Evolutionary conservation across 306 rosid species (phyloP).

Genomic region (Lupinus albus): DNA sequence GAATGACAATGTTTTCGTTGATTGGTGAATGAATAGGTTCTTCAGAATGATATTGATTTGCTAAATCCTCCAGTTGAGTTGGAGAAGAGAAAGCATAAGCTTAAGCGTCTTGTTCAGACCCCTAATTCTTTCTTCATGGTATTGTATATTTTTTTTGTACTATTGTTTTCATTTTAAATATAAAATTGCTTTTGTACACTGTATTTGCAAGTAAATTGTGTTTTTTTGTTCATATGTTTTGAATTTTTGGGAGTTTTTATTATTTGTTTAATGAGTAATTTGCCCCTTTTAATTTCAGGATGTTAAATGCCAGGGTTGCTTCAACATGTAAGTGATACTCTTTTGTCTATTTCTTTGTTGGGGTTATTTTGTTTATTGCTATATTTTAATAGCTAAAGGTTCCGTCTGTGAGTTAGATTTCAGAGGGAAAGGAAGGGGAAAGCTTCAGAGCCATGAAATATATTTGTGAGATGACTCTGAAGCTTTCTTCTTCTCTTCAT

Average conservation of each 20-base stretch:
- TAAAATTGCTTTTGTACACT: neutral
- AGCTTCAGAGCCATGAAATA: no score
- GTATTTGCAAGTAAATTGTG: neutral
- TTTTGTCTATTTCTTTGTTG: neutral
- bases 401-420: no score
- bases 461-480: no score
- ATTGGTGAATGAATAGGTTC: conserved; percentile 43
- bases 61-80: conserved; percentile 56
- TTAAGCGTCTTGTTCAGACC: conserved; percentile 57
- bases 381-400: neutral
- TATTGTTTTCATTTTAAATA: neutral
- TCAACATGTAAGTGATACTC: conserved; percentile 53
- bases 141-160: neutral
- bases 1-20: neutral
- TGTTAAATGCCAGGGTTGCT: conserved; percentile 64
- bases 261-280: neutral
- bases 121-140: conserved; percentile 66
- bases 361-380: neutral
- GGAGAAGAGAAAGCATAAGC: conserved; percentile 60
- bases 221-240: no score
- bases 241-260: neutral
- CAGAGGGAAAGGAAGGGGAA: no score
- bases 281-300: conserved; percentile 42
- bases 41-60: conserved; percentile 60
- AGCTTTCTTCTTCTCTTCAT: no score